Conservation (phyloP, 2,329 filamentous ascomycete species). For the Aureobasidium melanogenum region DNA sequence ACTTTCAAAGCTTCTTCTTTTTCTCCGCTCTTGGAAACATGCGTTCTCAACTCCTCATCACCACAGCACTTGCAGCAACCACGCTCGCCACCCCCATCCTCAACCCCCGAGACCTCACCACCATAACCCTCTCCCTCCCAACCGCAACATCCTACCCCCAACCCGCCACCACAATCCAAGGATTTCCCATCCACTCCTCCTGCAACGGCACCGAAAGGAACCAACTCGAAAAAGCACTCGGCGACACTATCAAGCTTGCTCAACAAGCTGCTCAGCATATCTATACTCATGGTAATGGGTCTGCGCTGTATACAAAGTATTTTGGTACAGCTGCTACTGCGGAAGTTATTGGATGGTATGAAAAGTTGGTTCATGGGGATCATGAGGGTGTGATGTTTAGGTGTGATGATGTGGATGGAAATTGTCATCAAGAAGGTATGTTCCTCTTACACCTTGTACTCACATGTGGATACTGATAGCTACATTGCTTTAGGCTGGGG, state of each 20-base stretch:
- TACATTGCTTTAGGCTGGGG: conserved; percentile 44
- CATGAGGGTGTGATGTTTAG: conserved; percentile 52
- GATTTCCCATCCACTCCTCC: conserved; percentile 49
- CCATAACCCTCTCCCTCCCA: neutral
- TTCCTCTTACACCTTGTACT: neutral
- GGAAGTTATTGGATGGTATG: conserved; percentile 53
- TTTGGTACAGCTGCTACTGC: conserved; percentile 54
- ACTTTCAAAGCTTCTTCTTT: neutral
- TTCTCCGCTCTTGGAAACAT: neutral
- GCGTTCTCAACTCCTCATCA: neutral
- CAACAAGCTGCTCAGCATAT: conserved; percentile 56
- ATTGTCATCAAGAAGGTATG: conserved; percentile 37
- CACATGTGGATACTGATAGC: neutral
- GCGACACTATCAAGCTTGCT: conserved; percentile 50
- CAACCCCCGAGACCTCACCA: neutral
- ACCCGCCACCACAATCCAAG: neutral
- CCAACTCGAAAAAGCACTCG: conserved; percentile 48
- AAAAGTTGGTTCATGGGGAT: conserved; percentile 51
- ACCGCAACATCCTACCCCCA: conserved; percentile 7
- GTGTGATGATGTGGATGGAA: conserved; percentile 59
- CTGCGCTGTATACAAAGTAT: conserved; percentile 55
- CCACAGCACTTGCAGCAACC: neutral
- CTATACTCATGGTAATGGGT: conserved; percentile 47
- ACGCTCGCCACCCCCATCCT: neutral
- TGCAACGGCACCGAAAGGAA: conserved; percentile 55